Evolutionary conservation across 768 basidiomycete genomes (phyloP).

Genomic region (Tylopilus balloui): DNA sequence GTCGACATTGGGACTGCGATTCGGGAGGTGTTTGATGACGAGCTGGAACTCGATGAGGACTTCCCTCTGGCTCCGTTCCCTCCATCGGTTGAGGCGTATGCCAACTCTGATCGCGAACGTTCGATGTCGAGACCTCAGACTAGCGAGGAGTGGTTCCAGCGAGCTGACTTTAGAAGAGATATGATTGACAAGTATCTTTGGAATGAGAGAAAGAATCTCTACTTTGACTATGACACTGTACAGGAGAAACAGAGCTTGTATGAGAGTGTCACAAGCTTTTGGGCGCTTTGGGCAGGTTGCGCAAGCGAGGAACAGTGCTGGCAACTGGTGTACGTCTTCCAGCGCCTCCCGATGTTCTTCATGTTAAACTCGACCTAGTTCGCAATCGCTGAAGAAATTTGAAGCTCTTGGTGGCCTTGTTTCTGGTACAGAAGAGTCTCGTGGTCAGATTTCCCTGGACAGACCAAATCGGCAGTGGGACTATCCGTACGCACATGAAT

Average conservation of each 20-base stretch:
- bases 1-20: constrained; percentile 98
- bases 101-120: constrained; percentile 53
- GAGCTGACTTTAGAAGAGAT: constrained; percentile 77
- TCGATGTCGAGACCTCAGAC: constrained; percentile 60
- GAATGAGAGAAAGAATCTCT: constrained; percentile 93
- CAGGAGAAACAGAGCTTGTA: constrained; percentile 89
- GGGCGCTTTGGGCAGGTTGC: constrained; percentile 97
- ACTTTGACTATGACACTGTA: constrained; percentile 95
- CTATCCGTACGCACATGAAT: constrained; percentile 65
- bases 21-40: constrained; percentile 89
- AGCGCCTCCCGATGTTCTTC: neutral
- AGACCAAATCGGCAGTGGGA: constrained; percentile 99
- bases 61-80: constrained; percentile 92
- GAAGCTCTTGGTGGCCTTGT: constrained; percentile 94
- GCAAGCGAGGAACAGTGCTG: constrained; percentile 94
- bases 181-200: constrained; percentile 93
- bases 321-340: constrained; percentile 76
- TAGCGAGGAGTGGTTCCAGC: constrained; percentile 89
- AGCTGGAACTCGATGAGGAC: constrained; percentile 88
- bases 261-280: constrained; percentile 95
- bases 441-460: constrained; percentile 93
- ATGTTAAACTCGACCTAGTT: constrained; percentile 41
- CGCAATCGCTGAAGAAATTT: constrained; percentile 87
- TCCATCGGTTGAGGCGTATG: constrained; percentile 66
- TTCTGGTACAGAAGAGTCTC: constrained; percentile 93